Conservation (phyloP, 164 flowering plant species). For the Vitis riparia region DNA sequence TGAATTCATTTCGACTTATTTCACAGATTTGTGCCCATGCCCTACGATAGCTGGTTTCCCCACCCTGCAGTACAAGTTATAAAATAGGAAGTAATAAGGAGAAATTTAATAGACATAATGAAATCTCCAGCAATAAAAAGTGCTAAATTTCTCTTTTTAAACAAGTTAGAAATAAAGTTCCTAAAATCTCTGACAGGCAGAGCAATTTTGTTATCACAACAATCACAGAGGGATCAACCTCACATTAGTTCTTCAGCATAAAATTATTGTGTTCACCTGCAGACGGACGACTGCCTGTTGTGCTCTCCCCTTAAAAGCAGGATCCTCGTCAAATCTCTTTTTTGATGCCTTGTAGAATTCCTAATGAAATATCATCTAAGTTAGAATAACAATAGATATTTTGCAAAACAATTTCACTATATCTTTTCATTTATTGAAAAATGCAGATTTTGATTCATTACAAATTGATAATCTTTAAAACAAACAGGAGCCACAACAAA, state of each 20-base stretch:
- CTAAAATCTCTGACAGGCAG: background rate
- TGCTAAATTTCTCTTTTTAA: background rate
- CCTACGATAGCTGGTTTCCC: conserved; percentile 61
- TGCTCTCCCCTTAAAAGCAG: conserved; percentile 81
- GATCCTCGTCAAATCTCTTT: conserved; percentile 76
- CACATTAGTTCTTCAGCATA: background rate
- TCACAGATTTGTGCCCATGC: conserved; percentile 95
- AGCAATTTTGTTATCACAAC: background rate
- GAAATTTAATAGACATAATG: conserved; percentile 1
- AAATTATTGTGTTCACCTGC: conserved; percentile 51
- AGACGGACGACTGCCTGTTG: conserved; percentile 90
- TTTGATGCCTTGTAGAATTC: conserved; percentile 86
- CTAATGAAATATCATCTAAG: conserved; percentile 35
- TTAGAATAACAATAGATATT: background rate
- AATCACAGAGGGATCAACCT: background rate
- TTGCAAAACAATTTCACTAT: background rate
- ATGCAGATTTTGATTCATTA: too few species aligned
- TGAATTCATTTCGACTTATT: conserved; percentile 80
- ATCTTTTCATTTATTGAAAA: background rate
- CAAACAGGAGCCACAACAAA: too few species aligned
- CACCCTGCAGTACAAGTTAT: conserved; percentile 52
- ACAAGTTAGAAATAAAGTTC: background rate
- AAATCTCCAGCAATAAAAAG: background rate
- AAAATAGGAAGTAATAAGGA: background rate
- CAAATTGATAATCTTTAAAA: too few species aligned